A percentile compares a stretch with the other conserved stretches of the same genome.
Evolutionary conservation across 176 grass and related monocot genomes (phyloP).

Genomic region (Puccinellia tenuiflora): DNA sequence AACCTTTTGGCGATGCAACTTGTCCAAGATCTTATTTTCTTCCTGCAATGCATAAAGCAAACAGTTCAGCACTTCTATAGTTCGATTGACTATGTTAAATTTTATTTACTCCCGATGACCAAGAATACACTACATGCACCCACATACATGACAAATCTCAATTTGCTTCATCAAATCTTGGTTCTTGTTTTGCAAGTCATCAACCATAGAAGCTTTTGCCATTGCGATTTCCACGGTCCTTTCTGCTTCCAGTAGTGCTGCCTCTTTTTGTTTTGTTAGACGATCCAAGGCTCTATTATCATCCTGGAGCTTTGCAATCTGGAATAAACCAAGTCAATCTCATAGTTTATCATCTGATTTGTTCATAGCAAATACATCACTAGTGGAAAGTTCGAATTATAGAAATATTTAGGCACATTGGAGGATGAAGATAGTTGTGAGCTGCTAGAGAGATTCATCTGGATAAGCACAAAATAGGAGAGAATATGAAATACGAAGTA

Average conservation of each 20-base stretch:
- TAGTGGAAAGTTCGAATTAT: not conserved
- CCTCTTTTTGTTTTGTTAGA: slow-evolving; percentile 94
- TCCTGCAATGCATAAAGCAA: slow-evolving; percentile 50
- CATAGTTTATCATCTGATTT: slow-evolving; percentile 21
- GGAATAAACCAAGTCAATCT: slow-evolving; percentile 21
- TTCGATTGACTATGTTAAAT: not conserved
- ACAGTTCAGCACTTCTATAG: not conserved
- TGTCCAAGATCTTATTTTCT: slow-evolving; percentile 99
- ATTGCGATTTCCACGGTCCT: slow-evolving; percentile 85
- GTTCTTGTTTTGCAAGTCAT: slow-evolving; percentile 99
- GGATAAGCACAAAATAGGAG: not conserved
- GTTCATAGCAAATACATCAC: not conserved
- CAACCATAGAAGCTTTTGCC: slow-evolving; percentile 95
- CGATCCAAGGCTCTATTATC: slow-evolving; percentile 95
- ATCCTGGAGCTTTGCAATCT: slow-evolving; percentile 91
- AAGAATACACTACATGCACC: slow-evolving; percentile 16
- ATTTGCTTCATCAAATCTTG: slow-evolving; percentile 99
- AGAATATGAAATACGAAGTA: not conserved
- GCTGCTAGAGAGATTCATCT: not conserved
- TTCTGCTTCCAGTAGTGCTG: slow-evolving; percentile 87
- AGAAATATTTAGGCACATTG: not conserved
- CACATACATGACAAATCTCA: slow-evolving; percentile 89
- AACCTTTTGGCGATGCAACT: slow-evolving; percentile 94
- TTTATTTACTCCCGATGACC: not conserved
- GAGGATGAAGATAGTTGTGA: not conserved